A percentile compares a stretch with the other conserved stretches of the same genome.
Evolutionary conservation across 2,329 filamentous ascomycete genomes (phyloP).

Genomic region (Torrubiellomyces zombiae): DNA sequence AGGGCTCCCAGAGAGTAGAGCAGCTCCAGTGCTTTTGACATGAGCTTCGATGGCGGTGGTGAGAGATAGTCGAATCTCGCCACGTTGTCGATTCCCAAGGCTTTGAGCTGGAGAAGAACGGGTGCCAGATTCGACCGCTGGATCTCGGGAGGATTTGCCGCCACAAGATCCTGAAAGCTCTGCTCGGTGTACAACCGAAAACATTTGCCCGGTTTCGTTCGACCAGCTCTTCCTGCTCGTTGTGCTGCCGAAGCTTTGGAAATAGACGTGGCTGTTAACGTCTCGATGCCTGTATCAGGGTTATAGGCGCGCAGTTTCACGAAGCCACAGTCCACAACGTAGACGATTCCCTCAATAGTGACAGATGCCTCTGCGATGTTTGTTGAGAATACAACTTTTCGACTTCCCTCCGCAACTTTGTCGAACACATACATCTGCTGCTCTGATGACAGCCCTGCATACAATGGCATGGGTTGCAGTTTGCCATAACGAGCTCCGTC

Average conservation of each 20-base stretch:
- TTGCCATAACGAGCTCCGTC: conserved; percentile 23
- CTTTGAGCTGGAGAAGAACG: conserved; percentile 79
- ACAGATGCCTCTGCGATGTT: conserved; percentile 96
- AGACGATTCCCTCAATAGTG: conserved; percentile 82
- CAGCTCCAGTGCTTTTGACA: conserved; percentile 74
- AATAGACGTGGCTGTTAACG: conserved; percentile 62
- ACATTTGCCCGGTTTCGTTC: conserved; percentile 83
- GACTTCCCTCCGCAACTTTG: conserved; percentile 58
- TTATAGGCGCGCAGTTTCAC: conserved; percentile 82
- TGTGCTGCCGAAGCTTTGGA: conserved; percentile 91
- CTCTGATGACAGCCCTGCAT: conserved; percentile 75
- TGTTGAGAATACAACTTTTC: conserved; percentile 85
- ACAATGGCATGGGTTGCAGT: conserved; percentile 49
- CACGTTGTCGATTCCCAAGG: conserved; percentile 87
- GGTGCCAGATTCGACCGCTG: conserved; percentile 84
- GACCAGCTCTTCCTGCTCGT: conserved; percentile 74
- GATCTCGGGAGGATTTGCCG: conserved; percentile 72
- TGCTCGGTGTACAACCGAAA: conserved; percentile 81
- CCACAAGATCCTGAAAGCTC: conserved; percentile 45
- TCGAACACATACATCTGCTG: conserved; percentile 95
- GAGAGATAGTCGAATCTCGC: conserved; percentile 81
- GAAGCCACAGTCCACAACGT: conserved; percentile 79
- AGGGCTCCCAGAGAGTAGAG: conserved; percentile 75
- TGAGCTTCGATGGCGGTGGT: conserved; percentile 66
- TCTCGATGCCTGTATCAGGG: conserved; percentile 71